A percentile compares a stretch with the other conserved stretches of the same genome.
Conservation (phyloP, 768 basidiomycete genomes). For the Pleurotus eryngii region DNA sequence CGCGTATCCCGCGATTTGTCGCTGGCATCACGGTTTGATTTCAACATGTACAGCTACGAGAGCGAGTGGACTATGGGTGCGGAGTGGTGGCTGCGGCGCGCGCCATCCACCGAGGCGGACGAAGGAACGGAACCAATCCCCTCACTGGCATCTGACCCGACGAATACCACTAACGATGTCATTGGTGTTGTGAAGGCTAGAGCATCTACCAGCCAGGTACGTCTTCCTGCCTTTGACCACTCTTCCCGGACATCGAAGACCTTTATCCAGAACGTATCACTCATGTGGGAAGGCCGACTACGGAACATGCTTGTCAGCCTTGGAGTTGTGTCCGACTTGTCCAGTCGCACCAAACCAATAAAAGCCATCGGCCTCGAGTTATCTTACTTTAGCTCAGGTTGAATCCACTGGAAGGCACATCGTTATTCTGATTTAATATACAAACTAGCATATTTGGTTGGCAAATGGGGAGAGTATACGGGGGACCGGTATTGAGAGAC, state of each 20-base stretch:
- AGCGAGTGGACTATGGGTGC: conserved; percentile 95
- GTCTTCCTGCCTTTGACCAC: conserved; percentile 20
- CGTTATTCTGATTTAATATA: too few species aligned
- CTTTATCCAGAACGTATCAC: conserved; percentile 66
- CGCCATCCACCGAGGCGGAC: conserved; percentile 22
- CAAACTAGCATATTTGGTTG: too few species aligned
- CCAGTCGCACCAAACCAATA: conserved; percentile 82
- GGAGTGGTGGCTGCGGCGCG: conserved; percentile 90
- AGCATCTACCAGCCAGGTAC: conserved; percentile 84
- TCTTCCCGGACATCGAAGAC: not conserved
- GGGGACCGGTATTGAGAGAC: too few species aligned
- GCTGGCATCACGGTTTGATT: conserved; percentile 87
- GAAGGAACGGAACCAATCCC: conserved; percentile 8
- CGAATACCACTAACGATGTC: conserved; percentile 35
- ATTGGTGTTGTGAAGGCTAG: conserved; percentile 87
- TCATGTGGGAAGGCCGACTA: conserved; percentile 93
- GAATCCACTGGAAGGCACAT: not conserved
- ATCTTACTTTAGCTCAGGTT: conserved; percentile 79
- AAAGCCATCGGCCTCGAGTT: conserved; percentile 89
- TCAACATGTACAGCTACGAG: conserved; percentile 96
- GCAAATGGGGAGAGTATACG: too few species aligned
- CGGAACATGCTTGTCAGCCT: conserved; percentile 86
- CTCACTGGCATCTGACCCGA: conserved; percentile 11
- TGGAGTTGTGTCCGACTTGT: conserved; percentile 89
- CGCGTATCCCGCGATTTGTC: conserved; percentile 83